These are phyloP conservation scores for Chaetomiaceae sp. DNA, from an alignment of 2,329 filamentous ascomycete genomes.

Conservation along the genomic window DNA sequence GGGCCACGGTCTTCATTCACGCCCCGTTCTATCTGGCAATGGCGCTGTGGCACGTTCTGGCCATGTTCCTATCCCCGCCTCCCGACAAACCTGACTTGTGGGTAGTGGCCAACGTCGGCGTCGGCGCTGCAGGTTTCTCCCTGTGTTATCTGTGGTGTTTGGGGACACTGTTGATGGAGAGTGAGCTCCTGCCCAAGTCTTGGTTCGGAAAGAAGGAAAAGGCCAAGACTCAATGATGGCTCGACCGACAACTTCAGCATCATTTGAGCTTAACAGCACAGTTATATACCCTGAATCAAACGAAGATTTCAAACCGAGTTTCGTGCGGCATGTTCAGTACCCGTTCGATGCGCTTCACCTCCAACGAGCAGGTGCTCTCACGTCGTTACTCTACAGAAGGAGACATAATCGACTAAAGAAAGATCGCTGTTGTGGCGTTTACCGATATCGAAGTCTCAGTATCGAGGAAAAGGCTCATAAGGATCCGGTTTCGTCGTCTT, in stretches of 20 bases:
- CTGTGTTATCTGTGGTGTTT: conserved; percentile 91
- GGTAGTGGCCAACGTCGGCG: conserved; percentile 82
- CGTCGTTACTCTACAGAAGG: too few species aligned
- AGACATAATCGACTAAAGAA: too few species aligned
- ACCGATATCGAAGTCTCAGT: too few species aligned
- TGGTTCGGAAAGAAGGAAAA: conserved; percentile 28
- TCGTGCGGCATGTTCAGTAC: too few species aligned
- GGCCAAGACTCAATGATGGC: conserved; percentile 35
- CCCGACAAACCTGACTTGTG: conserved; percentile 81
- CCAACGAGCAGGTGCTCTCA: too few species aligned
- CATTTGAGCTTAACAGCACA: not conserved
- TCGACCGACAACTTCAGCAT: not conserved
- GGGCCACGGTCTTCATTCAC: conserved; percentile 65
- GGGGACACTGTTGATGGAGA: conserved; percentile 58
- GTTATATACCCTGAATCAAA: conserved; percentile 18
- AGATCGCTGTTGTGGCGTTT: too few species aligned
- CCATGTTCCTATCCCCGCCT: conserved; percentile 63
- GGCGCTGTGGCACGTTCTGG: conserved; percentile 72
- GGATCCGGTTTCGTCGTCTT: too few species aligned
- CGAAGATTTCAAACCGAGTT: not conserved
- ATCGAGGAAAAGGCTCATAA: too few species aligned
- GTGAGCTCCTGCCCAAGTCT: conserved; percentile 40
- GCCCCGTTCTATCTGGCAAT: conserved; percentile 69
- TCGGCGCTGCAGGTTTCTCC: conserved; percentile 79
- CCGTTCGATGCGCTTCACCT: too few species aligned